Evolutionary conservation across 495 filamentous ascomycete species (phyloP), one percentile per base, ranked within the genome.

Genomic region (Cercophora samala): DNA sequence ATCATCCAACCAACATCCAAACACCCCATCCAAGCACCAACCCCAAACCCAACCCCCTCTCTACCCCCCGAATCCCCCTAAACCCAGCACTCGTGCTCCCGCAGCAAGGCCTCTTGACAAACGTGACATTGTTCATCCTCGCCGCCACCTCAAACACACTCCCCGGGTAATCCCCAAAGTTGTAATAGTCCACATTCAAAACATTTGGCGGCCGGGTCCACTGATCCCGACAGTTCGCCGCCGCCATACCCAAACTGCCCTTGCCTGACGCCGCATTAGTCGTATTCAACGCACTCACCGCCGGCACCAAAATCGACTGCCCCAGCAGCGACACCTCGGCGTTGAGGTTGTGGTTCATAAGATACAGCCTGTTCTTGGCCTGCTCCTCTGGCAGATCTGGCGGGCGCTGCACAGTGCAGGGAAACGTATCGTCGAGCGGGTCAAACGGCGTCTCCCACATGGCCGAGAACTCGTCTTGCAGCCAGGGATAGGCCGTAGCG

Each of bases 291-390:
- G 81, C 68, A 5, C 86, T 83, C 0, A 84, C 87, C 70, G 93
- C 91, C 3, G 93, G 93, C 64, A 96, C 88, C n/a, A 95, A 75
- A 69, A 95, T 74, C 53, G 77, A 80, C 17, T 81, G 64, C 5
- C 87, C 86, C 0, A 85, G 82, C 53, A 93, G 71, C 42, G 80
- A 83, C 37, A 96, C 79, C 69, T 93, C 84, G 56, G 89, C 78
- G 74, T 96, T 96, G 24, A 97, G 79, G 74, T 97, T 97, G 76
- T 98, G 94, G 70, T 98, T 98, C 66, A 91, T 91, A 79, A 97
- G 88, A 67, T 96, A 96, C 82, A 97, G 82, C 60, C 90, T 81
- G 5, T 84, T 80, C 65, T 79, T 76, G 1, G 86, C 86, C 25
- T 87, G 81, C 5, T 82, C 72, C 5, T 74, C 68, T 26, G 70